These are phyloP conservation scores for Trypanosoma melophagium DNA, from an alignment of 208 protist genomes.

Conservation along the genomic window DNA sequence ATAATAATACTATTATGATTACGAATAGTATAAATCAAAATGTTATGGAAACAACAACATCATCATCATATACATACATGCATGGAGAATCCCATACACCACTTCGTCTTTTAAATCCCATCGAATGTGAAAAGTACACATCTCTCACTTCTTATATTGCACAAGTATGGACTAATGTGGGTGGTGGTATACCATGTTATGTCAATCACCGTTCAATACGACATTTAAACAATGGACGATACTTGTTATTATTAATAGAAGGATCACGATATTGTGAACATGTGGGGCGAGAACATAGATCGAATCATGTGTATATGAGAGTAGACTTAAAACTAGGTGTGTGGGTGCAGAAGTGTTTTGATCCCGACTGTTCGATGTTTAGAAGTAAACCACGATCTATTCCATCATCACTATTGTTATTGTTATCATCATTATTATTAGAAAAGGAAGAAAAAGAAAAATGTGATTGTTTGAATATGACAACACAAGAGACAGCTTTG, in stretches of 20 bases:
- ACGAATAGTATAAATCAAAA: too few relatives aligned
- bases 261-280: slow-evolving; percentile 76
- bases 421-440: too few relatives aligned
- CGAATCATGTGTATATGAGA: slow-evolving; percentile 79
- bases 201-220: slow-evolving; percentile 18
- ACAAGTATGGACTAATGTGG: slow-evolving; percentile 29
- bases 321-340: slow-evolving; percentile 39
- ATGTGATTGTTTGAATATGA: background rate
- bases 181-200: slow-evolving; percentile 30
- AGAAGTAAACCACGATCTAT: slow-evolving; percentile 28
- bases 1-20: too few relatives aligned
- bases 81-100: too few relatives aligned
- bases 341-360: slow-evolving; percentile 83
- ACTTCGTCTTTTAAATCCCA: too few relatives aligned
- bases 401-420: background rate
- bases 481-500: background rate
- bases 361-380: slow-evolving; percentile 73
- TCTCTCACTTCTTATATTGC: too few relatives aligned
- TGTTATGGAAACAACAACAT: too few relatives aligned
- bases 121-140: too few relatives aligned
- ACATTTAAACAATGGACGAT: slow-evolving; percentile 26
- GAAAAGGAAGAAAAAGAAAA: background rate
- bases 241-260: slow-evolving; percentile 42
- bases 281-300: slow-evolving; percentile 70
- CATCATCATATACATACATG: too few relatives aligned